Base-by-base conservation (phyloP, 768 basidiomycete species). In the Rhodotorula babjevae region DNA sequence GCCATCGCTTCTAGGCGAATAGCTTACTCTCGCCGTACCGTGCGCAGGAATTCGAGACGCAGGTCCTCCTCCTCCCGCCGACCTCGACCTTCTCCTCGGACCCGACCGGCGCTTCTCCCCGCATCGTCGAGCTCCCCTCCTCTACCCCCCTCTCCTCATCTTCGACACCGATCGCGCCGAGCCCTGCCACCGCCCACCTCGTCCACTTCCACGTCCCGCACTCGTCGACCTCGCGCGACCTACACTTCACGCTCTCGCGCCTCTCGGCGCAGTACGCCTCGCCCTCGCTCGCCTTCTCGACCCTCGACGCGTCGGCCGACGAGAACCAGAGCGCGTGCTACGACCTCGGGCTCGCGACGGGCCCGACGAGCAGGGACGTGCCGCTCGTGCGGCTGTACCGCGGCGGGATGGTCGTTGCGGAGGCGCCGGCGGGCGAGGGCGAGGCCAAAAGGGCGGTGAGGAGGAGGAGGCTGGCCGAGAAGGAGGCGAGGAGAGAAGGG, bases 121-220 rank as follows among this genome's bases (percentile, higher is more conserved):
- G 52, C 33, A 66, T 71, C 61, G 47, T 63, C 63, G 74, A 75
- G 31, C 61, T 75, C 12, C n/a, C 58, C 33, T 12, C 31, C 33
- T 33, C 56, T 12, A 31, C 29, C 31, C 10, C 23, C 19, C 4
- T 10, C 21, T 57, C 33, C 33, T 23, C 56, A 33, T 2, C 31
- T 8, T 11, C 33, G 2, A 4, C n/a, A 9, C 10, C 10, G n/a
- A 29, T n/a, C 11, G 18, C 49, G 4, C 49, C 19, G 49, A 10
- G 15, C 18, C 21, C 49, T 8, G 8, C 55, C 25, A 31, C 18
- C 23, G 69, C 18, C 29, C 55, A 67, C 29, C 52, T 75, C 19
- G 68, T 72, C 33, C 62, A 72, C 50, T 75, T 75, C 58, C 71
- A 75, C 31, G 70, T 42, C 40, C 70, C 72, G 31, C 71, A 61